phyloP scores from a whole-genome alignment of 805 yeast genomes.

The Wickerhamiella bombiphila region DNA sequence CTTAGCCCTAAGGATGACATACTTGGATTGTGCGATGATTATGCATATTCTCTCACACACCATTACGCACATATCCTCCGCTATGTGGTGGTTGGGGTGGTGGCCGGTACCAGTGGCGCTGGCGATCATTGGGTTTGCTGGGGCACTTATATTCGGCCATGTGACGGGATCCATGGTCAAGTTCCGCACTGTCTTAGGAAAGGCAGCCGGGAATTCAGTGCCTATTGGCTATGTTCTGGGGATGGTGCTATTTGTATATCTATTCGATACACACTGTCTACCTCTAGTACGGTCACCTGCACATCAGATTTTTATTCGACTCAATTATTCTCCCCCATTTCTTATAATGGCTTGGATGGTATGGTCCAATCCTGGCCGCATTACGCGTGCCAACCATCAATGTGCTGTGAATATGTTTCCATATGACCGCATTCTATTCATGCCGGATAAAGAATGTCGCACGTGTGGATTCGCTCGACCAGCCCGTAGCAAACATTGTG shows the following conservation, averaged over 20 bases:
- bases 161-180: too few species aligned
- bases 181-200: too few species aligned
- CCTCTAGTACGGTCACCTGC: neutral
- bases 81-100: too few species aligned
- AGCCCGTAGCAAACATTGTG: constrained; percentile 49
- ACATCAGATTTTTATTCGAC: constrained; percentile 12
- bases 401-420: constrained; percentile 19
- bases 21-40: too few species aligned
- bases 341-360: constrained; percentile 18
- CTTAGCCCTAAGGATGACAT: too few species aligned
- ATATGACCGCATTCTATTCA: constrained; percentile 41
- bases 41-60: too few species aligned
- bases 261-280: constrained; percentile 12
- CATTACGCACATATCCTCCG: too few species aligned
- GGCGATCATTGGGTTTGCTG: too few species aligned
- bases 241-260: constrained; percentile 12
- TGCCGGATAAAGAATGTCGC: constrained; percentile 30
- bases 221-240: constrained; percentile 13
- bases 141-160: too few species aligned
- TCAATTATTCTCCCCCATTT: constrained; percentile 14
- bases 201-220: constrained; percentile 12
- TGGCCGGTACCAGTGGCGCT: too few species aligned
- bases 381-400: constrained; percentile 19
- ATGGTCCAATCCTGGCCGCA: constrained; percentile 27
- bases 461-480: constrained; percentile 39